Percentiles rank a stretch among this genome's conserved stretches.
phyloP scores from a whole-genome alignment of 192 early-diverging fungal species.

The Gigaspora rosea region DNA sequence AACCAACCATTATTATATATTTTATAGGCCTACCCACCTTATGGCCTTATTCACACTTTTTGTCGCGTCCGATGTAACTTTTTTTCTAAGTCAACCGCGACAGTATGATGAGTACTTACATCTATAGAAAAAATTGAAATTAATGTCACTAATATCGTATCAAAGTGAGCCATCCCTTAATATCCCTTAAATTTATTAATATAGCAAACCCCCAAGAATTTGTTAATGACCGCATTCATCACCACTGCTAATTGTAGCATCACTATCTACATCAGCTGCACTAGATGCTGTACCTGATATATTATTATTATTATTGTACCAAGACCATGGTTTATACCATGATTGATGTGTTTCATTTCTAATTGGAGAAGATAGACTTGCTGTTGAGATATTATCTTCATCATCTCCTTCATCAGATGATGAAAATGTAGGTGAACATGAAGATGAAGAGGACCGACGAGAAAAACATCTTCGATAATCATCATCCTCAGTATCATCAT shows the following conservation, averaged over 20 bases:
- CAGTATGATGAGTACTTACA: too few species aligned
- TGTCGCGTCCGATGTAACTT: too few species aligned
- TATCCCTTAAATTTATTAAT: too few species aligned
- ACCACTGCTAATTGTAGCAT: constrained; percentile 19
- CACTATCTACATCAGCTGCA: background rate
- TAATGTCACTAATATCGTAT: too few species aligned
- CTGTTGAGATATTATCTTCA: background rate
- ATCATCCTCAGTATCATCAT: constrained; percentile 1
- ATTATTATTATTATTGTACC: constrained; percentile 1
- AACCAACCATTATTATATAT: too few species aligned
- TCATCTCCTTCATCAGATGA: constrained; percentile 7
- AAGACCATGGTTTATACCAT: constrained; percentile 23
- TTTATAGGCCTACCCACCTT: too few species aligned
- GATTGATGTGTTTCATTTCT: background rate
- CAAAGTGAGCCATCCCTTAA: too few species aligned
- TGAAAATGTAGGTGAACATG: background rate
- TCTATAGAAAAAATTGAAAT: too few species aligned
- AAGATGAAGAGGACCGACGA: background rate
- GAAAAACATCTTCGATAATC: background rate
- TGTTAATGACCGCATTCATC: background rate
- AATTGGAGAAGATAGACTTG: background rate
- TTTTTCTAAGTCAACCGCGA: too few species aligned
- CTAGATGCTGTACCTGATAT: background rate
- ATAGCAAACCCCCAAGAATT: too few species aligned
- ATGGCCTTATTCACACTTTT: too few species aligned